These are phyloP conservation scores for Gypsophila paniculata DNA, from an alignment of 179 eudicot genomes.

Conservation along the genomic window DNA sequence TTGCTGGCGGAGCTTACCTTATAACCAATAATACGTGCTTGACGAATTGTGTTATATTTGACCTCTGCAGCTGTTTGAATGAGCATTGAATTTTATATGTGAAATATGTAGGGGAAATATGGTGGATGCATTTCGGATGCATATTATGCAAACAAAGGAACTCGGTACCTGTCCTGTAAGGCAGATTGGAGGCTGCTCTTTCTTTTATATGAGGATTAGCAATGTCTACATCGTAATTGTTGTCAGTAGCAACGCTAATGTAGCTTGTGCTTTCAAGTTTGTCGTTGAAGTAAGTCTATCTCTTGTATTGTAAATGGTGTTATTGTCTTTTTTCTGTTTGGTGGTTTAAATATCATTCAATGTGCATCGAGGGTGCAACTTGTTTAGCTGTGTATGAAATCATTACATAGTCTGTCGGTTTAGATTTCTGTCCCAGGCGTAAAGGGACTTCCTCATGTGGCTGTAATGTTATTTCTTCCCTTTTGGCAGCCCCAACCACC, in stretches of 20 bases:
- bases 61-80: neutral
- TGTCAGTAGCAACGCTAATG: slow-evolving; percentile 99
- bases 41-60: neutral
- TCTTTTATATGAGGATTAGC: slow-evolving; percentile 96
- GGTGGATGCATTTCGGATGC: slow-evolving; percentile 98
- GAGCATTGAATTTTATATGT: slow-evolving; percentile 2
- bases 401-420: neutral
- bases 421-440: neutral
- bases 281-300: slow-evolving; percentile 72
- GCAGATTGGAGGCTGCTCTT: slow-evolving; percentile 98
- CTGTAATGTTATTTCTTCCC: neutral
- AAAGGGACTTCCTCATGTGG: neutral
- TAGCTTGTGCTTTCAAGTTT: slow-evolving; percentile 61
- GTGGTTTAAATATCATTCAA: neutral
- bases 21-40: too few species aligned
- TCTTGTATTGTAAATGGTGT: slow-evolving; percentile 11
- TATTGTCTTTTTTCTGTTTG: slow-evolving; percentile 2
- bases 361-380: slow-evolving; percentile 46
- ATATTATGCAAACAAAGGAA: slow-evolving; percentile 99
- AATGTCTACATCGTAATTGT: slow-evolving; percentile 98
- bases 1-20: too few species aligned
- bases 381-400: neutral
- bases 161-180: slow-evolving; percentile 98
- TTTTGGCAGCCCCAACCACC: neutral
- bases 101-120: slow-evolving; percentile 71